Conservation (phyloP, 129 eudicot species). For the Helichrysum umbraculigerum region DNA sequence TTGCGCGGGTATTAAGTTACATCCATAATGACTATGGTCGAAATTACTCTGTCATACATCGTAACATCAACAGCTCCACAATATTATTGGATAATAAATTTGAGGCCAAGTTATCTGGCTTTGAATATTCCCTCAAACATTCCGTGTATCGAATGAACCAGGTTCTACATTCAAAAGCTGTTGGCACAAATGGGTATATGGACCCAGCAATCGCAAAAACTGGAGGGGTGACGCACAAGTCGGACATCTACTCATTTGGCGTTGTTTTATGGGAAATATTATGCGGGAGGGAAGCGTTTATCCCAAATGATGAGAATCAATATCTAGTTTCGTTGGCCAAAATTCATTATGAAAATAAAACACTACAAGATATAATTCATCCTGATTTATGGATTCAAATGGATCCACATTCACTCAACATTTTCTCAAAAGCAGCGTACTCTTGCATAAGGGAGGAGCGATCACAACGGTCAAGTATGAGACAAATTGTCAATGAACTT, state of each 20-base stretch:
- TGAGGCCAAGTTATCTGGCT: not conserved
- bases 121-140: not conserved
- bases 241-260: slow-evolving; percentile 7
- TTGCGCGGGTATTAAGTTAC: not conserved
- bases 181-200: not conserved
- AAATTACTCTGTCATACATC: not conserved
- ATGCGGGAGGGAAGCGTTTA: not conserved
- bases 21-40: not conserved
- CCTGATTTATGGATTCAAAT: not conserved
- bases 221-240: not conserved
- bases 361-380: not conserved
- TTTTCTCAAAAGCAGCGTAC: not conserved
- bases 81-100: not conserved
- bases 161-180: not conserved
- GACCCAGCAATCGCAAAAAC: not conserved
- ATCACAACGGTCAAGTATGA: not conserved
- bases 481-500: not conserved
- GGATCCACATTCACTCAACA: not conserved
- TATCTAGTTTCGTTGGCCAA: not conserved
- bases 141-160: not conserved
- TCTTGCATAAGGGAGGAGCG: not conserved
- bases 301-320: not conserved
- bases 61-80: not conserved
- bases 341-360: not conserved
- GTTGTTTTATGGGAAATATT: no score